Conservation (phyloP, 2,329 filamentous ascomycete genomes). For the Achaetomium macrosporum region DNA sequence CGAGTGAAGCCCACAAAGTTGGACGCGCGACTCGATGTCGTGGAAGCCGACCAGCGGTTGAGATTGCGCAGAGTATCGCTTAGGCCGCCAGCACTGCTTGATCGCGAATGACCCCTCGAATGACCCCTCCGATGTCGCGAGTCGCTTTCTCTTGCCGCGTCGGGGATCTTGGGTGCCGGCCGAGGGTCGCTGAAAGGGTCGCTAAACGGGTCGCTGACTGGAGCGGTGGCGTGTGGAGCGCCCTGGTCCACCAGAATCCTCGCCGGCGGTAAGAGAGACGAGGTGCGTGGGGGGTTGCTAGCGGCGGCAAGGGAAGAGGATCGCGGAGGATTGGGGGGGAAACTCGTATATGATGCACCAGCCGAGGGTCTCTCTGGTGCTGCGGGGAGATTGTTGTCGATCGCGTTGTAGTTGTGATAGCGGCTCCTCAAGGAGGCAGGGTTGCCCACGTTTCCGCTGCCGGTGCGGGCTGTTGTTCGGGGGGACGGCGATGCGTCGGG, state of each 20-base stretch:
- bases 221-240: conserved; percentile 8
- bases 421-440: conserved; percentile 6
- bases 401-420: conserved; percentile 9
- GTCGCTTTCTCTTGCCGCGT: conserved; percentile 19
- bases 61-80: conserved; percentile 43
- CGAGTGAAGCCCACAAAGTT: conserved; percentile 34
- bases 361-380: conserved; percentile 9
- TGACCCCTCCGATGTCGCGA: conserved; percentile 24
- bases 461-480: conserved; percentile 12
- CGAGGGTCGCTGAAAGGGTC: conserved; percentile 27
- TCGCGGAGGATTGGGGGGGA: conserved; percentile 33
- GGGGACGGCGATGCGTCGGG: conserved; percentile 21
- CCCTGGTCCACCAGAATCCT: conserved; percentile 26
- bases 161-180: conserved; percentile 14
- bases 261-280: conserved; percentile 40
- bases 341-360: conserved; percentile 15
- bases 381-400: conserved; percentile 13
- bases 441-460: conserved; percentile 16
- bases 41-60: conserved; percentile 50
- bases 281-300: conserved; percentile 36
- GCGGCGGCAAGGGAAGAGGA: conserved; percentile 35
- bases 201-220: conserved; percentile 11
- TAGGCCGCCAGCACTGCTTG: conserved; percentile 32
- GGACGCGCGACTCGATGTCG: conserved; percentile 43
- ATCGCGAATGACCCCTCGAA: conserved; percentile 33